These are phyloP conservation scores for Allium sativum DNA, from an alignment of 106 monocot genomes.

Conservation along the genomic window DNA sequence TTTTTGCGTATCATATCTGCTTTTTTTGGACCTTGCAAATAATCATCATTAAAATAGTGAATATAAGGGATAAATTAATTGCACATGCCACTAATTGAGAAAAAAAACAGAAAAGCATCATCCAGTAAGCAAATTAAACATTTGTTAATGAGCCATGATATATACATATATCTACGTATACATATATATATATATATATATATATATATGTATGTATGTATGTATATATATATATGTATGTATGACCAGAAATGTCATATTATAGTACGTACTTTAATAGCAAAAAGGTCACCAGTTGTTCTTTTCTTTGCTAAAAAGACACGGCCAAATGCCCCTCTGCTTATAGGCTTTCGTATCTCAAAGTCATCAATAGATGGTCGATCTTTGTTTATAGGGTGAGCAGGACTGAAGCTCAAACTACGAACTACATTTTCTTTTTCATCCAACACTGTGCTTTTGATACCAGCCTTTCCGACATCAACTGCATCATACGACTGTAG, in stretches of 20 bases:
- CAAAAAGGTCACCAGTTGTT: slow-evolving; percentile 98
- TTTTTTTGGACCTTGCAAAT: slow-evolving; percentile 78
- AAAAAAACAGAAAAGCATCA: too few relatives aligned
- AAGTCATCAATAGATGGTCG: slow-evolving; percentile 97
- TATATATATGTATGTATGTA: too few relatives aligned
- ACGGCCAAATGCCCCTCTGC: slow-evolving; percentile 96
- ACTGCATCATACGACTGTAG: slow-evolving; percentile 81
- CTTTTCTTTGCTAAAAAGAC: slow-evolving; percentile 98
- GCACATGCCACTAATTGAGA: not conserved
- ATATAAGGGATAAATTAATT: too few relatives aligned
- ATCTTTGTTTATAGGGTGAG: slow-evolving; percentile 62
- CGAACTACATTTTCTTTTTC: slow-evolving; percentile 88
- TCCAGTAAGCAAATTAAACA: too few relatives aligned
- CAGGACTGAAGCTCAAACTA: slow-evolving; percentile 80
- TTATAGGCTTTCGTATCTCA: slow-evolving; percentile 97
- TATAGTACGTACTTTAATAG: slow-evolving; percentile 73
- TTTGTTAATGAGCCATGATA: too few relatives aligned
- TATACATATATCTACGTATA: too few relatives aligned
- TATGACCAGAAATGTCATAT: too few relatives aligned
- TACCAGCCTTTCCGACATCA: slow-evolving; percentile 81
- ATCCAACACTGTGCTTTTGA: slow-evolving; percentile 69
- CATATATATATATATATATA: too few relatives aligned
- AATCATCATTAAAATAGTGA: slow-evolving; percentile 62
- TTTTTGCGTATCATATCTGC: slow-evolving; percentile 99
- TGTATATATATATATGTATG: too few relatives aligned